A percentile compares a stretch with the other conserved stretches of the same genome.
Conservation (phyloP, 1,284 basidiomycete species). For the Flammula alnicola region DNA sequence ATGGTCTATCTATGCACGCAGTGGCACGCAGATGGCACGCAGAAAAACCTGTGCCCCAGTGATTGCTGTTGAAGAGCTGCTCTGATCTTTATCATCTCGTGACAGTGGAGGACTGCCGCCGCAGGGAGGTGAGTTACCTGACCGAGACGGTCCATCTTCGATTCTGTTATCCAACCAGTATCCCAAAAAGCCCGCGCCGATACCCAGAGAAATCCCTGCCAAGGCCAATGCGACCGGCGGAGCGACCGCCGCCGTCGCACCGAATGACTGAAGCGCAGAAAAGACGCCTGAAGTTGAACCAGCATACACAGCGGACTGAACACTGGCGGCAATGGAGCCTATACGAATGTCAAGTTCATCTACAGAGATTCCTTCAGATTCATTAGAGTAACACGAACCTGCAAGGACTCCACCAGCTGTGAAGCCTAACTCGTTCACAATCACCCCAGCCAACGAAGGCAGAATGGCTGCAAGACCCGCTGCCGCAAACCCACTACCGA, state of each 20-base stretch:
- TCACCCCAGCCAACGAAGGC: slow-evolving; percentile 13
- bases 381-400: too few relatives aligned
- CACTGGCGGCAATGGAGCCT: not conserved
- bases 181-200: not conserved
- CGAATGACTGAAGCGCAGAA: slow-evolving; percentile 8
- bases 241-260: slow-evolving; percentile 5
- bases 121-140: too few relatives aligned
- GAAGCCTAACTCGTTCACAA: slow-evolving; percentile 21
- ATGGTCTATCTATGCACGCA: too few relatives aligned
- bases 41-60: too few relatives aligned
- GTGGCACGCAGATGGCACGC: too few relatives aligned
- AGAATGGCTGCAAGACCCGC: slow-evolving; percentile 10
- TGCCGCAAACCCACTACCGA: not conserved
- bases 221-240: not conserved
- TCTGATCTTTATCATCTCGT: too few relatives aligned
- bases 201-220: not conserved
- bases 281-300: slow-evolving; percentile 1
- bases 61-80: too few relatives aligned
- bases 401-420: slow-evolving; percentile 4
- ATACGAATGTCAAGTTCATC: too few relatives aligned
- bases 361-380: too few relatives aligned
- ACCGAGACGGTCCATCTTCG: too few relatives aligned
- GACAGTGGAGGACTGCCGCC: too few relatives aligned
- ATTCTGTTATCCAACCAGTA: slow-evolving; percentile 1
- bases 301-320: slow-evolving; percentile 2